These are phyloP conservation scores for Obelidium mucronatum DNA, from an alignment of 192 early-diverging fungal species.

Conservation along the genomic window DNA sequence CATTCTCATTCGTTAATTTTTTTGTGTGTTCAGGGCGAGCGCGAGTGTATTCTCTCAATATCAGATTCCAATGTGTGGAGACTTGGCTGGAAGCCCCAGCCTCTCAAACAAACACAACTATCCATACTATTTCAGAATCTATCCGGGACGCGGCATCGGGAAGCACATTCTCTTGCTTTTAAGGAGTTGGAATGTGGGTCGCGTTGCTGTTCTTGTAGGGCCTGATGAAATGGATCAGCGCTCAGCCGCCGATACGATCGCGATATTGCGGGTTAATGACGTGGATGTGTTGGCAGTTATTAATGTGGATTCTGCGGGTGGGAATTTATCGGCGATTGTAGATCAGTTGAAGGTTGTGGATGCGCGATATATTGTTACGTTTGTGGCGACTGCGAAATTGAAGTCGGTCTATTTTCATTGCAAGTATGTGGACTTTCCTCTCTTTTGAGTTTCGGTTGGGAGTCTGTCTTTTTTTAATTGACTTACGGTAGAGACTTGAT, in stretches of 20 bases:
- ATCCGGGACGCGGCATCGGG: constrained; percentile 1
- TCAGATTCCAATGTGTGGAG: constrained; percentile 16
- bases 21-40: neutral
- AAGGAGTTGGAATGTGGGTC: constrained; percentile 1
- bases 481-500: neutral
- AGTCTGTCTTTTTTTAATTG: too few relatives aligned
- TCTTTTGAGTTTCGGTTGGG: neutral
- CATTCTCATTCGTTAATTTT: too few relatives aligned
- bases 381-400: neutral
- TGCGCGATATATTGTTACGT: constrained; percentile 22
- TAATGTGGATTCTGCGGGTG: neutral
- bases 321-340: too few relatives aligned
- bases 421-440: neutral
- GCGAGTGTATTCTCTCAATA: constrained; percentile 17
- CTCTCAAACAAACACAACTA: constrained; percentile 22
- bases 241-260: neutral
- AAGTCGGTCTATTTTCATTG: constrained; percentile 11
- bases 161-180: neutral
- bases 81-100: neutral
- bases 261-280: neutral
- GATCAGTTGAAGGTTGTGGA: neutral
- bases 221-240: neutral
- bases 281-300: neutral
- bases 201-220: constrained; percentile 11
- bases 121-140: constrained; percentile 20